These are phyloP conservation scores for Catharanthus roseus DNA, from an alignment of 257 asterid genomes.

Conservation along the genomic window DNA sequence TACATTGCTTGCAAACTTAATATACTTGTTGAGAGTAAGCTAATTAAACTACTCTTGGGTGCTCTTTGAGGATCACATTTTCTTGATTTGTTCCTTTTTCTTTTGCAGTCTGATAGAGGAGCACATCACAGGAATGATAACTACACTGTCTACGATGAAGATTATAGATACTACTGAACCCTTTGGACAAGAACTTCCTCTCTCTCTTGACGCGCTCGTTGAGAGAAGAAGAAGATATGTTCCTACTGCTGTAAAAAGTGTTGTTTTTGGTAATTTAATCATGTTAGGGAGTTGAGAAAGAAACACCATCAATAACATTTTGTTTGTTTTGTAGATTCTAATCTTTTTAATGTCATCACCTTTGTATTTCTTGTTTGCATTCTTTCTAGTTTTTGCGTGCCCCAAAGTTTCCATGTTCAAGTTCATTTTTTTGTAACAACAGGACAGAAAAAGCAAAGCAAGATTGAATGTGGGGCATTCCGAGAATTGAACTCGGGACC, in stretches of 20 bases:
- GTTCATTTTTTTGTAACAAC: too few species aligned
- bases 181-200: not conserved
- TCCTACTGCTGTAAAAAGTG: conserved; percentile 37
- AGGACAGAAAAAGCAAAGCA: not conserved
- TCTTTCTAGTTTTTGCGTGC: not conserved
- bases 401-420: too few species aligned
- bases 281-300: not conserved
- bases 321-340: not conserved
- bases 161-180: conserved; percentile 43
- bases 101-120: conserved; percentile 49
- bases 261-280: not conserved
- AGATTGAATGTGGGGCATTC: conserved; percentile 46
- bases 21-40: not conserved
- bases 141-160: conserved; percentile 41
- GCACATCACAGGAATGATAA: conserved; percentile 33
- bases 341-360: not conserved
- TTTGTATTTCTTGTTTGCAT: not conserved
- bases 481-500: conserved; percentile 89
- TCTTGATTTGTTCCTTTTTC: not conserved
- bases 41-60: not conserved
- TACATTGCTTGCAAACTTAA: not conserved
- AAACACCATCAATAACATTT: too few species aligned
- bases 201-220: conserved; percentile 4
- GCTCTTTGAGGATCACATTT: not conserved
- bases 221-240: conserved; percentile 6